Conservation (phyloP, 176 grass and related monocot genomes). For the Microstegium vimineum region DNA sequence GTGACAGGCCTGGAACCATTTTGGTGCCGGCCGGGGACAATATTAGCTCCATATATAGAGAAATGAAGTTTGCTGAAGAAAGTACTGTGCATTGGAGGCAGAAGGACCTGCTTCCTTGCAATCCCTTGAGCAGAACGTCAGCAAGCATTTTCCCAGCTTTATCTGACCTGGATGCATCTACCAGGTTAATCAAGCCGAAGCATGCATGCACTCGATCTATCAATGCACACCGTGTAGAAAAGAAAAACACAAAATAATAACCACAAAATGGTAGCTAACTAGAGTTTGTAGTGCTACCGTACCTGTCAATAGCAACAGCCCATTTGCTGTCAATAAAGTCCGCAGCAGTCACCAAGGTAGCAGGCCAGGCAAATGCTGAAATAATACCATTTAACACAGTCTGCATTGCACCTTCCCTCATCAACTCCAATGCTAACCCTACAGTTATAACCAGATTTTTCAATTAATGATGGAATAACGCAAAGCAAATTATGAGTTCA, state of each 20-base stretch:
- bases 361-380: constrained; percentile 84
- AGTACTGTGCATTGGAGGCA: background rate
- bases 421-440: constrained; percentile 73
- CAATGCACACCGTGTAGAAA: background rate
- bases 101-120: constrained; percentile 87
- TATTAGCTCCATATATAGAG: constrained; percentile 4
- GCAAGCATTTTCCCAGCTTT: constrained; percentile 95
- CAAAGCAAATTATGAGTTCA: constrained; percentile 2
- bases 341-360: constrained; percentile 69
- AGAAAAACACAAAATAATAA: background rate
- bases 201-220: background rate
- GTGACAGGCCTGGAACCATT: constrained; percentile 69
- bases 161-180: constrained; percentile 67
- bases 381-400: constrained; percentile 73
- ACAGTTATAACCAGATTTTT: constrained; percentile 14
- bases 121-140: constrained; percentile 78
- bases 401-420: constrained; percentile 92
- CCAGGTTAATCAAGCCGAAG: background rate
- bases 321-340: constrained; percentile 98
- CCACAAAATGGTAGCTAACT: background rate
- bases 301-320: constrained; percentile 94
- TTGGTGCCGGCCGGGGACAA: background rate
- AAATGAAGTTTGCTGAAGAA: background rate
- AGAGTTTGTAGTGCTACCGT: constrained; percentile 40
- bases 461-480: background rate